These are phyloP conservation scores for Scheffersomyces lignicola DNA, from an alignment of 1,139 yeast species.

Conservation along the genomic window DNA sequence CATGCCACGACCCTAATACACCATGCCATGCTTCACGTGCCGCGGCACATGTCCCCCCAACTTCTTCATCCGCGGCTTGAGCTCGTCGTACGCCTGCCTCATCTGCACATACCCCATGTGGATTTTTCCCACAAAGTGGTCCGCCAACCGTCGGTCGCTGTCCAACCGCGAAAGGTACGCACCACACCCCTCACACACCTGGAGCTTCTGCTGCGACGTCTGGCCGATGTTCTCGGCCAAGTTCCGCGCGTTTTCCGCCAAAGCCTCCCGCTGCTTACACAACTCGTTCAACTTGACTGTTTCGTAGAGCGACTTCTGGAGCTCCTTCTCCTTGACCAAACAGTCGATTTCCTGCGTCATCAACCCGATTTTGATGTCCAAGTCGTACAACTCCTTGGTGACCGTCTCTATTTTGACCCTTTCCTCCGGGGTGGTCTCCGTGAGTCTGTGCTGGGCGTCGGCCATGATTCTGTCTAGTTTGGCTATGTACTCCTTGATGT, in stretches of 20 bases:
- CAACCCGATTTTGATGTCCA: slow-evolving; percentile 68
- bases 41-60: too few relatives aligned
- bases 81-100: slow-evolving; percentile 60
- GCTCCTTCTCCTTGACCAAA: slow-evolving; percentile 51
- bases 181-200: slow-evolving; percentile 90
- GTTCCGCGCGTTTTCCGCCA: slow-evolving; percentile 55
- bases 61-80: slow-evolving; percentile 22
- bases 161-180: slow-evolving; percentile 86
- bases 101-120: slow-evolving; percentile 81
- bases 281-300: slow-evolving; percentile 45
- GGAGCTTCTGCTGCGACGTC: slow-evolving; percentile 85
- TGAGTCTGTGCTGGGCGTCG: slow-evolving; percentile 60
- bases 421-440: slow-evolving; percentile 77
- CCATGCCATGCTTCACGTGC: too few relatives aligned
- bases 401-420: slow-evolving; percentile 61
- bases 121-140: slow-evolving; percentile 86
- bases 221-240: slow-evolving; percentile 79
- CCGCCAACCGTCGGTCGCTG: slow-evolving; percentile 86
- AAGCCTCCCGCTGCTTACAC: slow-evolving; percentile 45
- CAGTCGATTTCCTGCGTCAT: slow-evolving; percentile 69
- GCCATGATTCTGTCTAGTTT: slow-evolving; percentile 71
- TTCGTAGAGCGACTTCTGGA: slow-evolving; percentile 52
- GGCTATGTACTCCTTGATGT: slow-evolving; percentile 53
- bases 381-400: slow-evolving; percentile 63
- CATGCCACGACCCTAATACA: too few relatives aligned